Evolutionary conservation across 106 monocot species (phyloP), one percentile per base, ranked within the genome.

Genomic region (Vanilla planifolia): DNA sequence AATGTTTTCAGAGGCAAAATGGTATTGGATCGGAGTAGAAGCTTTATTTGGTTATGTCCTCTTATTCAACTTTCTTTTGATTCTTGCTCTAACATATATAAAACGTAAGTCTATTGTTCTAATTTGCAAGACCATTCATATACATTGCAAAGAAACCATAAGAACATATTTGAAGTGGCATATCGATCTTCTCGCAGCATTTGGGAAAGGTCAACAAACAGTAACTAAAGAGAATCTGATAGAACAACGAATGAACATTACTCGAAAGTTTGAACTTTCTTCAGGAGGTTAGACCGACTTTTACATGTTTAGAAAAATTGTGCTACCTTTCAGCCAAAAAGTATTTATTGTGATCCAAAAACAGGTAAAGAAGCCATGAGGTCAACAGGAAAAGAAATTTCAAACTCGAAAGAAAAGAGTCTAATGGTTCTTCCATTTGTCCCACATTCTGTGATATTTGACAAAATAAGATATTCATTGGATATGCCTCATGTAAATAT

Each of bases 11-110:
- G 84, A 84, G 43, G 63, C 84, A 28, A 84, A 72, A 59, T 84
- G 84, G 84, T 84, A 73, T 27, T 79, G 79, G 84, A 76, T 84
- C 51, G 84, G 79, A 23, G 41, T 72, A 10, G 84, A 48, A 17
- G 79, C 65, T 4, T 28, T 79, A 34, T 9, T 79, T 41, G 79
- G 79, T 16, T 84, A 71, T 46, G 44, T 69, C 8, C 47, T 84
- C 2, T 45, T 84, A 6, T 79, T 84, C 72, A 79, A 84, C 46
- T 30, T 46, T 44, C 71, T 69, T 43, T 79, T 60, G 33, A 63
- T 65, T 6, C 7, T 73, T n/a, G 61, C 71, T n/a, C 75, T 84
- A 25, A 15, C 58, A 6, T 75, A 61, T 59, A 72, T 84, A 8
- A 65, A 72, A 21, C 76, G 84, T 84, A 37, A 65, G 79, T 58